Evolutionary conservation across 495 filamentous ascomycete species (phyloP).

Genomic region (Mytilinidion resinicola): DNA sequence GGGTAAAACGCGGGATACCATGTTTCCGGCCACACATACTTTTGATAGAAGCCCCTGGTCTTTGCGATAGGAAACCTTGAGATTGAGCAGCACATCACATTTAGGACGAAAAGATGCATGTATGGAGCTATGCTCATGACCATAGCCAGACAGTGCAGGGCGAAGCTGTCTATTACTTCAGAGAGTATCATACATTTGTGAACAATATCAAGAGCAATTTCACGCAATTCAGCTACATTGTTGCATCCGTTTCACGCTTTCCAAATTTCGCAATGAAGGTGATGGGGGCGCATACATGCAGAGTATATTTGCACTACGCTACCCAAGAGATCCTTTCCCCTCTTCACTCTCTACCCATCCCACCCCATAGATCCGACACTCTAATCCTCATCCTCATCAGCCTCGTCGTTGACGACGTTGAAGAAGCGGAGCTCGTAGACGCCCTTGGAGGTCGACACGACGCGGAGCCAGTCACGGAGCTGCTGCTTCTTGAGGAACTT

Average conservation of each 20-base stretch:
- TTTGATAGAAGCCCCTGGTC: too few relatives aligned
- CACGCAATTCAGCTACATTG: neutral
- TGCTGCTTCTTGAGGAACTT: constrained; percentile 99
- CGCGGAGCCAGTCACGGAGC: constrained; percentile 98
- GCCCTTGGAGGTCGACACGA: constrained; percentile 92
- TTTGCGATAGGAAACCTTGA: too few relatives aligned
- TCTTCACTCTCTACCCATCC: neutral
- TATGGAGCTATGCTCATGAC: too few relatives aligned
- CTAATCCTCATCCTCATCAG: constrained; percentile 97
- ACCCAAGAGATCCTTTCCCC: neutral
- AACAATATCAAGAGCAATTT: neutral
- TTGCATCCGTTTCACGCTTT: neutral
- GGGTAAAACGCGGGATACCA: too few relatives aligned
- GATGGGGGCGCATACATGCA: neutral
- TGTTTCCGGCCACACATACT: too few relatives aligned
- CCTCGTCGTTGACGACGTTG: constrained; percentile 98
- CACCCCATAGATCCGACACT: constrained; percentile 14
- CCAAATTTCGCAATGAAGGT: too few relatives aligned
- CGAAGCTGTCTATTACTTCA: too few relatives aligned
- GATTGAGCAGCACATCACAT: too few relatives aligned
- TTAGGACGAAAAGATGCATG: too few relatives aligned
- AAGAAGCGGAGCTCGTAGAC: constrained; percentile 99
- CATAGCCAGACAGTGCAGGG: too few relatives aligned
- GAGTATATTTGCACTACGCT: neutral
- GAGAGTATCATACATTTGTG: neutral